phyloP scores from a whole-genome alignment of 176 grass and related monocot genomes.

The Areca catechu region DNA sequence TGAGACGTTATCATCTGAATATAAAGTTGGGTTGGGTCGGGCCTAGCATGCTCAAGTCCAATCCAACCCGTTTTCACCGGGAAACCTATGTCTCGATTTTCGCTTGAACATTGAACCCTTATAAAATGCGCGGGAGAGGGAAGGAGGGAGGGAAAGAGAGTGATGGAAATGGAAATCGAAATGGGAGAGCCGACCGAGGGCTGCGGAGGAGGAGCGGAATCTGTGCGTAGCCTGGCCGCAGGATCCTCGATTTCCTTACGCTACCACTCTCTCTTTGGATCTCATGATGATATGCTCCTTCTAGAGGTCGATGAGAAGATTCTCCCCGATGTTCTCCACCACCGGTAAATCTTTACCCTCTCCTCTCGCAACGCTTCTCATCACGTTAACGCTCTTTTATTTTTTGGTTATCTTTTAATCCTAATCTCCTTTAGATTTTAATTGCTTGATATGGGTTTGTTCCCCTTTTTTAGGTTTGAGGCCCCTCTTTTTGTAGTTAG shows the following conservation, averaged over 20 bases:
- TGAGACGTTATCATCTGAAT: too few species aligned
- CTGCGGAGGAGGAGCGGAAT: conserved; percentile 31
- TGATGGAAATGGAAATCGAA: not conserved
- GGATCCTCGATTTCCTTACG: conserved; percentile 49
- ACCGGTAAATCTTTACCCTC: conserved; percentile 34
- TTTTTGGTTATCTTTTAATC: not conserved
- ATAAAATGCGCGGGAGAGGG: conserved; percentile 9
- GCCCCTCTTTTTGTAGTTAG: too few species aligned
- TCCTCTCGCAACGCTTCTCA: not conserved
- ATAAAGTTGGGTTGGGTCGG: too few species aligned
- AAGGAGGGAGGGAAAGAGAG: conserved; percentile 1
- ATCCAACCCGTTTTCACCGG: too few species aligned
- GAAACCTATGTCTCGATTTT: too few species aligned
- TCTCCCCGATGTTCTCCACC: conserved; percentile 51
- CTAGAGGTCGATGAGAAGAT: conserved; percentile 62
- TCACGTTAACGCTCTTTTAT: not conserved
- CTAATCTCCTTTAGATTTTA: not conserved
- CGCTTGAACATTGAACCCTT: too few species aligned
- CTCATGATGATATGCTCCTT: conserved; percentile 65
- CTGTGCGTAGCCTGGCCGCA: conserved; percentile 33
- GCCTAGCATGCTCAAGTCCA: too few species aligned
- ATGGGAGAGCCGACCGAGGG: not conserved
- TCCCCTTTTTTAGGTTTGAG: too few species aligned
- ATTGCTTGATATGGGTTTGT: not conserved
- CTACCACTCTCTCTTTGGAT: conserved; percentile 65